phyloP scores from a whole-genome alignment of 225 moss, liverwort and hornwort species.

The Polytrichum formosum region DNA sequence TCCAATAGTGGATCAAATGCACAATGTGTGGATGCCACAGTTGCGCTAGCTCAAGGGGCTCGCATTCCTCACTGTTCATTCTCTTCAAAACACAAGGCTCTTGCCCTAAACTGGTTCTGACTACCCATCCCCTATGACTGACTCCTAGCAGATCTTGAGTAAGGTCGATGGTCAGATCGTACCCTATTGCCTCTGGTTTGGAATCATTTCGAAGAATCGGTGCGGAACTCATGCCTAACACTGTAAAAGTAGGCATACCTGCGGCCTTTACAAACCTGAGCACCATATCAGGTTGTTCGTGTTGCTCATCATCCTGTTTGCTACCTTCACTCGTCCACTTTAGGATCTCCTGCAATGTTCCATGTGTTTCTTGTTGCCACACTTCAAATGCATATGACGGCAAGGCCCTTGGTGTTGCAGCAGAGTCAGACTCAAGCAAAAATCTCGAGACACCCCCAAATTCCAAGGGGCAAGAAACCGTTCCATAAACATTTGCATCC shows the following conservation, averaged over 20 bases:
- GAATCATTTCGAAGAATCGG: background rate
- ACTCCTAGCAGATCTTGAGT: conserved; percentile 17
- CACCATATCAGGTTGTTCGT: background rate
- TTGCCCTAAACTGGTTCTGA: conserved; percentile 1
- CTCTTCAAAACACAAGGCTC: conserved; percentile 8
- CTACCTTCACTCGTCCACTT: background rate
- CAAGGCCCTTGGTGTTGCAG: background rate
- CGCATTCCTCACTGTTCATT: background rate
- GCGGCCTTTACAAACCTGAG: background rate
- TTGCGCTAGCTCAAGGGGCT: conserved; percentile 7
- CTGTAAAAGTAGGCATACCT: background rate
- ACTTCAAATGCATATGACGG: background rate
- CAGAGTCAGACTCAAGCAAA: background rate
- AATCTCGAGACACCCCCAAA: background rate
- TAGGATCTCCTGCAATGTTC: background rate
- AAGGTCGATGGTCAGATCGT: conserved; percentile 14
- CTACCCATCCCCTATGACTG: conserved; percentile 6
- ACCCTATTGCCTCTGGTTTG: conserved; percentile 1
- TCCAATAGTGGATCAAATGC: conserved; percentile 11
- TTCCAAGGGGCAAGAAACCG: background rate
- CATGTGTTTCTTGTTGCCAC: background rate
- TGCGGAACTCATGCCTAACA: background rate
- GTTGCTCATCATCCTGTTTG: background rate
- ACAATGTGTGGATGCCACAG: conserved; percentile 17
- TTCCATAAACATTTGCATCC: background rate